Base-by-base conservation (phyloP, 1,284 basidiomycete species). In the Ceratorhiza oryzae-sativae region DNA sequence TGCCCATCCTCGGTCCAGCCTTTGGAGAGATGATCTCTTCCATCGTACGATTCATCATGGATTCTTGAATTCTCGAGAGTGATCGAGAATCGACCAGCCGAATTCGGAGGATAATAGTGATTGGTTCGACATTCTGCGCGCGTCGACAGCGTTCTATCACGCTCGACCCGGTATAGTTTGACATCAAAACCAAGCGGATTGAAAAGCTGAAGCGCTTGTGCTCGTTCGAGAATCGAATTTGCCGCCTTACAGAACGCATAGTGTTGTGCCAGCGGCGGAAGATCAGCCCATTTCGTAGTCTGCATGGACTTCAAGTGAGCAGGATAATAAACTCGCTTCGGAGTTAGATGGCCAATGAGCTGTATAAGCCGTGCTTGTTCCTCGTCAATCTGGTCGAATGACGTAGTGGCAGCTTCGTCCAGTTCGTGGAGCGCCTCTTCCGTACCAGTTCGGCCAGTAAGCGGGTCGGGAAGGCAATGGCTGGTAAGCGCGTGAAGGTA, bases 401-500 rank as follows among this genome's bases (percentile, higher is more conserved):
- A 83, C 15, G 75, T 77, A 32, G 79, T 83, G 6, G 77, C 72
- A 1, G 83, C 80, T 1, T 82, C 83, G 1, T 71, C 74, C 3
- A 86, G 75, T 23, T 81, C 76, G 39, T 77, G 74, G 18, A 86
- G 73, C 0, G 84, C 85, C 62, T 86, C 82, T 63, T 85, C 82
- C 1, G 81, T 83, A 2, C 86, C 86, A 0, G 82, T 83, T 41
- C 78, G 81, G 3, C 80, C 76, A 0, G 82, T 84, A 6, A 87
- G 77, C 0, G 83, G 83, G 75, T 87, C 86, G 2, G 80, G 78
- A 3, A 84, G 78, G 39, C 79, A 80, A 42, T 81, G 77, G 39
- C 81, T 81, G 0, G 83, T 86, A 3, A 84, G 58, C 0, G 83
- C 83, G 51, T 87, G 86, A 18, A 87, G 78, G 59, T 84, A 83